Conservation (phyloP, 2,329 filamentous ascomycete species). For the Phialemonium atrogriseum region DNA sequence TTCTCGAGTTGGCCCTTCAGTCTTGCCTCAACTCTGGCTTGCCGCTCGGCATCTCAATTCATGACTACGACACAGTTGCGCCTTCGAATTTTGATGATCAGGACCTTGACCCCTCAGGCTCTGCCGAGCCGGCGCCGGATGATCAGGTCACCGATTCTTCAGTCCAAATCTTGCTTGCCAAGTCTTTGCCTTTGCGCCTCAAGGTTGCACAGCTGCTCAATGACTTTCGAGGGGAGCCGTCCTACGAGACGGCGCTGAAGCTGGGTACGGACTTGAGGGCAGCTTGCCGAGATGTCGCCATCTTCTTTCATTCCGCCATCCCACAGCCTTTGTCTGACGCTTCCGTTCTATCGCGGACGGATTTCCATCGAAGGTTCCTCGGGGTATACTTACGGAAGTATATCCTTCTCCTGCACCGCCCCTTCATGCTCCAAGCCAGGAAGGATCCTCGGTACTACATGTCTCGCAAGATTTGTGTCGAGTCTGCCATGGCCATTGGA, state of each 20-base stretch:
- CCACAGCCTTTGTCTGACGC: neutral
- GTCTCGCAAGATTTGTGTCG: neutral
- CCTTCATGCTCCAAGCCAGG: neutral
- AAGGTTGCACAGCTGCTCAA: neutral
- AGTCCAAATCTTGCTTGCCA: neutral
- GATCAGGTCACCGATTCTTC: neutral
- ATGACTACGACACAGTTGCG: slow-evolving; percentile 30
- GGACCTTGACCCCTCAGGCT: slow-evolving; percentile 9
- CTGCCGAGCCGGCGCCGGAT: neutral
- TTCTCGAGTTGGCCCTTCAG: slow-evolving; percentile 30
- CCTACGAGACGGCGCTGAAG: neutral
- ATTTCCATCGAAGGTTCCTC: neutral
- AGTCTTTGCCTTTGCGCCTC: neutral
- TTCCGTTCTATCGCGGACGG: neutral
- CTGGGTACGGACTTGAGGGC: neutral
- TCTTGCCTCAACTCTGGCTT: slow-evolving; percentile 28
- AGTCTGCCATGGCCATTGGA: neutral
- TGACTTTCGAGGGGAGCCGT: neutral
- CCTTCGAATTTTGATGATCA: slow-evolving; percentile 28
- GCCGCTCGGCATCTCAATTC: slow-evolving; percentile 27
- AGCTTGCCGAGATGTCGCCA: neutral
- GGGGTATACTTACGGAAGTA: neutral
- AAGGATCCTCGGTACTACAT: neutral
- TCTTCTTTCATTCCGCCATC: neutral
- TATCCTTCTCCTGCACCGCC: neutral